Evolutionary conservation across 2,329 filamentous ascomycete genomes (phyloP).

Genomic region (Cladosporium sphaerospermum): DNA sequence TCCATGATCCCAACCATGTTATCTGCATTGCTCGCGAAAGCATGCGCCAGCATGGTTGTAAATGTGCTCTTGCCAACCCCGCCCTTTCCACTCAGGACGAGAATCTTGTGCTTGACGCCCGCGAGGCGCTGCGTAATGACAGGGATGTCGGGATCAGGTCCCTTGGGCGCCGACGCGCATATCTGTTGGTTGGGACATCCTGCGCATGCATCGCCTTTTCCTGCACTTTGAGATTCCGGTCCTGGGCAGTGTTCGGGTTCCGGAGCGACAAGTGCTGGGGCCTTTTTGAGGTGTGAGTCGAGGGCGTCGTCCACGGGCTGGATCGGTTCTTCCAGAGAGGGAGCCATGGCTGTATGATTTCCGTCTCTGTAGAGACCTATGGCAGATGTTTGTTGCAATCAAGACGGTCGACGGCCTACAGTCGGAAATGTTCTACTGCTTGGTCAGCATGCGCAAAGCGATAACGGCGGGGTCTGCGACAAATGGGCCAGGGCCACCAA

Average conservation of each 20-base stretch:
- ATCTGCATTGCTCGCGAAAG: slow-evolving; percentile 74
- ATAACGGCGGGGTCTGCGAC: slow-evolving; percentile 7
- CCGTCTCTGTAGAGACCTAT: not conserved
- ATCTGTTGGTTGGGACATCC: slow-evolving; percentile 95
- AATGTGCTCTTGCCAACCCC: slow-evolving; percentile 97
- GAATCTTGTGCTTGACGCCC: slow-evolving; percentile 81
- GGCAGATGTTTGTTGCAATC: not conserved
- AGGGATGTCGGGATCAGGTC: slow-evolving; percentile 88
- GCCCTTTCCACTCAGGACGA: slow-evolving; percentile 90
- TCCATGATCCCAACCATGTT: slow-evolving; percentile 91
- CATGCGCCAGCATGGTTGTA: slow-evolving; percentile 78
- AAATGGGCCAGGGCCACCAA: not conserved
- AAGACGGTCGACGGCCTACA: not conserved
- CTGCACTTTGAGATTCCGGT: slow-evolving; percentile 66
- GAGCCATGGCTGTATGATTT: slow-evolving; percentile 59
- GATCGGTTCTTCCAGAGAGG: slow-evolving; percentile 67
- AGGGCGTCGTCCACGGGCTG: slow-evolving; percentile 52
- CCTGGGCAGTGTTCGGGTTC: slow-evolving; percentile 95
- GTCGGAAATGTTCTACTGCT: not conserved
- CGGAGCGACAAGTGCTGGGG: slow-evolving; percentile 82
- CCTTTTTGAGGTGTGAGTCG: slow-evolving; percentile 66
- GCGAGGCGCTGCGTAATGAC: slow-evolving; percentile 77
- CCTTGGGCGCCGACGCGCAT: slow-evolving; percentile 89
- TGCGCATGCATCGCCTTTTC: slow-evolving; percentile 72
- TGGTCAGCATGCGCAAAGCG: slow-evolving; percentile 7